A percentile compares a stretch with the other conserved stretches of the same genome.
phyloP scores from a whole-genome alignment of 352 stramenopile genomes.

The Globisporangium paroecandrum region DNA sequence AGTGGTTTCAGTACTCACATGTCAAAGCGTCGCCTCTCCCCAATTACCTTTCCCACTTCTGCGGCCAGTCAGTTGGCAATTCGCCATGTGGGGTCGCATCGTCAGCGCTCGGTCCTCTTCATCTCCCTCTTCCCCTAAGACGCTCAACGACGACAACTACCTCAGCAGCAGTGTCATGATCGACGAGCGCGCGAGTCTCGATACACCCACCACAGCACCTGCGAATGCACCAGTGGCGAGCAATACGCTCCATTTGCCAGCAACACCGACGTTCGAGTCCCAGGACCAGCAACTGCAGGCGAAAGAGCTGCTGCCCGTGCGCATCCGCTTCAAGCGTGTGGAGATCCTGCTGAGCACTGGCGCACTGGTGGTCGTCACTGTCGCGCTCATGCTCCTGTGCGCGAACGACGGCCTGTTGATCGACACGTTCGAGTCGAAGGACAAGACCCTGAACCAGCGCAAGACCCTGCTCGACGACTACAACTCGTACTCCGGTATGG shows the following conservation, averaged over 20 bases:
- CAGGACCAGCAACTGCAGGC: background rate
- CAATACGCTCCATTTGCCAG: background rate
- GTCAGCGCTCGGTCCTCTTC: background rate
- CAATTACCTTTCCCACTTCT: background rate
- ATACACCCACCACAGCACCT: background rate
- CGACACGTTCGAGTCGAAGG: conserved; percentile 3
- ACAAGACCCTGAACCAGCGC: background rate
- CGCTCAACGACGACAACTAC: background rate
- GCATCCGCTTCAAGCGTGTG: background rate
- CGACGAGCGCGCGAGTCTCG: background rate
- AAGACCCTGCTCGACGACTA: conserved; percentile 5
- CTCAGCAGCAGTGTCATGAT: conserved; percentile 2
- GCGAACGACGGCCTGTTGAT: background rate
- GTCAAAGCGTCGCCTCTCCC: background rate
- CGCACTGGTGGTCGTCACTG: background rate
- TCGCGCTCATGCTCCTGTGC: background rate
- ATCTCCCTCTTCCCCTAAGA: background rate
- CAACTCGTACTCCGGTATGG: conserved; percentile 7
- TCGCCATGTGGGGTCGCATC: background rate
- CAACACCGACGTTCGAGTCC: conserved; percentile 1
- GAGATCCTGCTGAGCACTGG: background rate
- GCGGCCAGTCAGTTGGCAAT: background rate
- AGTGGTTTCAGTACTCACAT: background rate
- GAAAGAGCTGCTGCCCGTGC: background rate
- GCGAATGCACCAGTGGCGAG: background rate